Evolutionary conservation across 345 rosid species (phyloP), one percentile per base, ranked within the genome.

Genomic region (Cardamine occulta): DNA sequence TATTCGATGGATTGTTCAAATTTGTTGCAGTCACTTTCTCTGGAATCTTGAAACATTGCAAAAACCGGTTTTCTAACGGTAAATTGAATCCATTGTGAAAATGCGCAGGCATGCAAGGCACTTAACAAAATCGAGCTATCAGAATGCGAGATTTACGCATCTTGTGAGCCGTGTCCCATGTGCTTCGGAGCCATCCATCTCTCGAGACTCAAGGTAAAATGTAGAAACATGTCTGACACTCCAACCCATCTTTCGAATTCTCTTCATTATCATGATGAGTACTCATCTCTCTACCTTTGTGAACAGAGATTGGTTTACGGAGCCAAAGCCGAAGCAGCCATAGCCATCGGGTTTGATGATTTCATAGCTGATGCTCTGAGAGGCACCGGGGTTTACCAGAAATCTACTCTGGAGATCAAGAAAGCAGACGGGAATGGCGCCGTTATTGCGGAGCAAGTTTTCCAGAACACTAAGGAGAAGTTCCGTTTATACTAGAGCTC

Each of bases 81-180:
- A 49, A 48, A 45, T 52, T 68, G 37, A n/a, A 45, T 12, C 23
- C 28, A 62, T 29, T 19, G 49, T 34, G 55, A 35, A 26, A 26
- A 31, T 1, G 10, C 13, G 31, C 83, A 90, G 96, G 96, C 96
- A 10, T 90, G 96, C 49, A 90, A 88, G 85, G 86, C 86, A 76
- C 93, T 90, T 8, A 84, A 88, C 78, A 78, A 72, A 66, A 83
- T 87, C 15, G 86, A 87, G 67, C 87, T 90, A 72, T 81, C 93
- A 7, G 96, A 90, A 34, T 87, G 93, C 42, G 96, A 90, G 80
- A 90, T 88, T 3, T 91, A 87, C 21, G 86, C 90, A 19, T 91
- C 97, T 31, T 87, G 92, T 35, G 97, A 87, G 79, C 91, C 94
- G 0, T 88, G 97, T 42, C 92, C 97, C 1, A 91, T 91, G 97